Conservation (phyloP, 352 stramenopile genomes). For the Pelagophyceae sp. region DNA sequence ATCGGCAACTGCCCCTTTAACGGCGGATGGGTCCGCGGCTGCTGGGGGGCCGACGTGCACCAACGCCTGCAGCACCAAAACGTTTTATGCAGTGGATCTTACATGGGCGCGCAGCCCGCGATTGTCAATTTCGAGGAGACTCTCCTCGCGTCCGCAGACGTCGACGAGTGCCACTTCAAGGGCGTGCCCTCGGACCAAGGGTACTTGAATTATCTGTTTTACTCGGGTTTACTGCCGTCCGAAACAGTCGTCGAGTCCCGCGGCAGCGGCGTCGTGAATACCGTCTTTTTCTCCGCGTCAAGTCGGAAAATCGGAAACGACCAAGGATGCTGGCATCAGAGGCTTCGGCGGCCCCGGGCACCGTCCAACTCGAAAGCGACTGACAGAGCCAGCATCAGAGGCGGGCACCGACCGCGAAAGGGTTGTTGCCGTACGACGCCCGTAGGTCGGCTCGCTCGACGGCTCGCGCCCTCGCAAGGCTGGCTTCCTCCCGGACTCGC, state of each 20-base stretch:
- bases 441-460: not conserved
- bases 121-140: constrained; percentile 6
- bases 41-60: not conserved
- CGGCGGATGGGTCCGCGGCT: constrained; percentile 12
- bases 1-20: constrained; percentile 14
- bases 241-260: not conserved
- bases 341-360: no score
- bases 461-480: not conserved
- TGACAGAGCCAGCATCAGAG: no score
- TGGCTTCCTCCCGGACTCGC: constrained; percentile 4
- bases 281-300: no score
- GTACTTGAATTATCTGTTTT: constrained; percentile 15
- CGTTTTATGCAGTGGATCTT: constrained; percentile 4
- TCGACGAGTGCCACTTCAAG: not conserved
- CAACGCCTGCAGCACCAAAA: not conserved
- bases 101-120: constrained; percentile 15
- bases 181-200: constrained; percentile 4
- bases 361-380: no score
- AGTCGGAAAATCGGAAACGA: no score
- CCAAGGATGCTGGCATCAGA: no score
- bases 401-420: no score
- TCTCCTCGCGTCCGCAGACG: not conserved
- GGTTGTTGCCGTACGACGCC: no score
- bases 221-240: not conserved
- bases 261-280: constrained; percentile 11